Evolutionary conservation across 345 rosid species (phyloP).

Genomic region (Brassica cretica): DNA sequence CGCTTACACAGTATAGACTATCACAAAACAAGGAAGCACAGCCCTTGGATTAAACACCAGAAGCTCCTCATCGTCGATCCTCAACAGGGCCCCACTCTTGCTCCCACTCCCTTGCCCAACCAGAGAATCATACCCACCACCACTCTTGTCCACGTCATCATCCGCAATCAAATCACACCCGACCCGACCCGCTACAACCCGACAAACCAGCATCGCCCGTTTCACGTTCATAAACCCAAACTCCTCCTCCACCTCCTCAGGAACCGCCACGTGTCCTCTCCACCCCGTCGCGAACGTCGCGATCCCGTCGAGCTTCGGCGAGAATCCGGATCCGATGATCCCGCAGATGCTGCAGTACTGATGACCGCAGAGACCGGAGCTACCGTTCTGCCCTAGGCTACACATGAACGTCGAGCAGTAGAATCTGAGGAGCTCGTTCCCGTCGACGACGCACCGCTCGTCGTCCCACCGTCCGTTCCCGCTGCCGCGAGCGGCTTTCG

Average conservation of each 20-base stretch:
- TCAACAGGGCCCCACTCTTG: slow-evolving; percentile 43
- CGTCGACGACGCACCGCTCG: slow-evolving; percentile 95
- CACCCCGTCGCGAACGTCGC: slow-evolving; percentile 72
- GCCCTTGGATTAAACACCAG: slow-evolving; percentile 97
- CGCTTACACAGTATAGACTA: slow-evolving; percentile 62
- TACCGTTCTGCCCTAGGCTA: slow-evolving; percentile 62
- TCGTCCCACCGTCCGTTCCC: slow-evolving; percentile 48
- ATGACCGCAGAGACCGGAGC: slow-evolving; percentile 59
- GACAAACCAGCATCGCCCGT: slow-evolving; percentile 83
- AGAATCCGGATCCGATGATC: slow-evolving; percentile 76
- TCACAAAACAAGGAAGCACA: slow-evolving; percentile 94
- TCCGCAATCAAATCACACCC: slow-evolving; percentile 52
- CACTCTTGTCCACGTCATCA: slow-evolving; percentile 53
- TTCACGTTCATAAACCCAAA: slow-evolving; percentile 93
- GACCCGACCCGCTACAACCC: slow-evolving; percentile 78
- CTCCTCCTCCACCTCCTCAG: slow-evolving; percentile 81
- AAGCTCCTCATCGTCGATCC: slow-evolving; percentile 80
- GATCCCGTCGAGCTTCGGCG: slow-evolving; percentile 90
- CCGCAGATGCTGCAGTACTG: slow-evolving; percentile 88
- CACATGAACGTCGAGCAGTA: slow-evolving; percentile 91
- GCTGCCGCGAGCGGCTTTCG: slow-evolving; percentile 56
- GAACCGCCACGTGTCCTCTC: slow-evolving; percentile 85
- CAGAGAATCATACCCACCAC: slow-evolving; percentile 77
- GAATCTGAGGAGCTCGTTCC: slow-evolving; percentile 87
- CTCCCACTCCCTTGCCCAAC: slow-evolving; percentile 54